These are phyloP conservation scores for Globisporangium orthogonon DNA, from an alignment of 352 stramenopile genomes.

Conservation along the genomic window DNA sequence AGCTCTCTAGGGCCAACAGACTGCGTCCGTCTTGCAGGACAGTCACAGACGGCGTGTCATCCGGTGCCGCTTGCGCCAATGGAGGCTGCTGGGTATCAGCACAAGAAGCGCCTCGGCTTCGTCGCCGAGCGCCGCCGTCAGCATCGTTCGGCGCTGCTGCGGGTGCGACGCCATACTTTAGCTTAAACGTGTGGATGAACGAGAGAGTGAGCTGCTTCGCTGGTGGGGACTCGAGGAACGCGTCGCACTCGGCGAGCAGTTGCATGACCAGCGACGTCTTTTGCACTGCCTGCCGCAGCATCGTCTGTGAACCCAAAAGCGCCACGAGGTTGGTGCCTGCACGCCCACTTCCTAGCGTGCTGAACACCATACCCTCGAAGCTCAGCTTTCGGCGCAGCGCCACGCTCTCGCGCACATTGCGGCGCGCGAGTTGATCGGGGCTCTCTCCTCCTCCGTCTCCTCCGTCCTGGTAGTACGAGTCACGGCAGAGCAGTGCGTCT, in stretches of 20 bases:
- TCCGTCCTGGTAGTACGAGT: slow-evolving; percentile 48
- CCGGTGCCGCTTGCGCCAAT: background rate
- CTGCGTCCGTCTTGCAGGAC: slow-evolving; percentile 43
- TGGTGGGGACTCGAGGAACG: slow-evolving; percentile 29
- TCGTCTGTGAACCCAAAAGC: slow-evolving; percentile 20
- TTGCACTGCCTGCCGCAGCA: slow-evolving; percentile 16
- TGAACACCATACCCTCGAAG: slow-evolving; percentile 36
- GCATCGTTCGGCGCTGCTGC: background rate
- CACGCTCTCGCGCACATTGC: slow-evolving; percentile 50
- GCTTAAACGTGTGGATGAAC: slow-evolving; percentile 46
- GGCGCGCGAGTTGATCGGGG: slow-evolving; percentile 17
- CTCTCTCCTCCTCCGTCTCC: background rate
- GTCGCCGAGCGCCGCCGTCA: background rate
- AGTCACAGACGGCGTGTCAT: slow-evolving; percentile 27
- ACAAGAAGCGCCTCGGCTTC: background rate
- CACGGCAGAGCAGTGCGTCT: slow-evolving; percentile 61
- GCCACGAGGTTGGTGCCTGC: slow-evolving; percentile 24
- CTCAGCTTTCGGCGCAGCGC: slow-evolving; percentile 47
- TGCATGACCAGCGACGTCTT: slow-evolving; percentile 20
- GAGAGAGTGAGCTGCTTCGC: slow-evolving; percentile 35
- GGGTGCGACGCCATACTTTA: slow-evolving; percentile 28
- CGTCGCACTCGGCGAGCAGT: slow-evolving; percentile 37
- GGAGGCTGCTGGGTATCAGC: background rate
- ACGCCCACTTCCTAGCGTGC: slow-evolving; percentile 10
- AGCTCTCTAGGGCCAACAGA: slow-evolving; percentile 59